Percentiles rank a stretch among this genome's conserved stretches.
Evolutionary conservation across 768 basidiomycete genomes (phyloP).

Genomic region (Myochromella boudieri): DNA sequence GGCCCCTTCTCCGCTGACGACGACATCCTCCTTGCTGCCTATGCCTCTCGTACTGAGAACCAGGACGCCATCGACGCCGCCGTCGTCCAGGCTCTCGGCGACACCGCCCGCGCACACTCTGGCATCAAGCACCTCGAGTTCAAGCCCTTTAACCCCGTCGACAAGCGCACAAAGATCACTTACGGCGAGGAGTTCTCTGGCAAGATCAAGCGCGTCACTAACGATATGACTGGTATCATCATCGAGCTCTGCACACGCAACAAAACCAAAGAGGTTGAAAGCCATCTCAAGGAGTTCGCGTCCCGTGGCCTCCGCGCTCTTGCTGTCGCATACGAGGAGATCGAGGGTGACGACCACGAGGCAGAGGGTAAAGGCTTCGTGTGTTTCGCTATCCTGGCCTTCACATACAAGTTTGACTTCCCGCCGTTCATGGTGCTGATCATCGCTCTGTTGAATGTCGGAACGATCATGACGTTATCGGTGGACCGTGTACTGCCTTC

Average conservation of each 20-base stretch:
- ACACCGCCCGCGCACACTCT: constrained; percentile 71
- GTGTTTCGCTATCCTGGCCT: constrained; percentile 93
- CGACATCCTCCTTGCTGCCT: constrained; percentile 90
- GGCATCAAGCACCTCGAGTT: constrained; percentile 98
- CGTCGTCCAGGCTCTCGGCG: constrained; percentile 78
- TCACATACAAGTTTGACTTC: constrained; percentile 97
- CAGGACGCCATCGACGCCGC: constrained; percentile 95
- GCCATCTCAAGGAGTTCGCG: constrained; percentile 92
- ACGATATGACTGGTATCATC: constrained; percentile 99
- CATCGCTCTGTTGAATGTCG: constrained; percentile 95
- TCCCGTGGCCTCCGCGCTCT: constrained; percentile 97
- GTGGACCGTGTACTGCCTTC: constrained; percentile 96
- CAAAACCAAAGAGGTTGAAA: constrained; percentile 92
- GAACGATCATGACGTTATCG: constrained; percentile 98
- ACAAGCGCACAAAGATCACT: constrained; percentile 99
- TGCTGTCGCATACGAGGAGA: constrained; percentile 92
- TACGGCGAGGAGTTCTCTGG: constrained; percentile 92
- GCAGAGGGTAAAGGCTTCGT: constrained; percentile 95
- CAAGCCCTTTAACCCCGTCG: constrained; percentile 99
- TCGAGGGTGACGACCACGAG: constrained; percentile 80
- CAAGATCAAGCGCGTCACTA: constrained; percentile 97
- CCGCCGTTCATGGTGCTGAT: constrained; percentile 99
- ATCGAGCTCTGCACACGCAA: constrained; percentile 96
- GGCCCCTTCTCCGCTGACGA: constrained; percentile 86
- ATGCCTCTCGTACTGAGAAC: constrained; percentile 98